These are phyloP conservation scores for Amanita jacksonii DNA, from an alignment of 768 basidiomycete genomes.

Conservation along the genomic window DNA sequence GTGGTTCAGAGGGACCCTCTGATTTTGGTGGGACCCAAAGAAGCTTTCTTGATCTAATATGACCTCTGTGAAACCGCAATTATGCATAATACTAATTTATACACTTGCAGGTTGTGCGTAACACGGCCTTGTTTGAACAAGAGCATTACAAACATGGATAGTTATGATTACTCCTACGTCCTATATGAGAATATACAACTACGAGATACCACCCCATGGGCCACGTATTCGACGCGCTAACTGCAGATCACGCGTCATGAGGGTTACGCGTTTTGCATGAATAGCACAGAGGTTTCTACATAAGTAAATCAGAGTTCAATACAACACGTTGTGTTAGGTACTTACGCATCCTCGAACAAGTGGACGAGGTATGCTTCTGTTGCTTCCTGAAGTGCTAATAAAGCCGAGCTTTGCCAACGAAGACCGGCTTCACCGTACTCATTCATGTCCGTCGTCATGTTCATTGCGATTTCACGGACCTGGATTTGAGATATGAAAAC, in stretches of 20 bases:
- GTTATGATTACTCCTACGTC: too few relatives aligned
- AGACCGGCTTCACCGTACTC: slow-evolving; percentile 50
- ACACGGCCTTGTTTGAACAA: neutral
- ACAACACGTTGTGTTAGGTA: slow-evolving; percentile 16
- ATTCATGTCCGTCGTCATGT: slow-evolving; percentile 76
- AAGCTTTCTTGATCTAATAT: slow-evolving; percentile 89
- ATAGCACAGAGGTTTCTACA: slow-evolving; percentile 90
- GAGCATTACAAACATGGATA: too few relatives aligned
- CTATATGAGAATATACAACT: slow-evolving; percentile 12
- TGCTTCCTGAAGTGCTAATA: slow-evolving; percentile 92
- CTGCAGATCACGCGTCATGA: slow-evolving; percentile 97
- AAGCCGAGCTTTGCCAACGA: slow-evolving; percentile 93
- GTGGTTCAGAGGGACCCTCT: slow-evolving; percentile 67
- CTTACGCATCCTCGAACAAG: slow-evolving; percentile 97
- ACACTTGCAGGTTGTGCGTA: neutral
- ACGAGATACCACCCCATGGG: slow-evolving; percentile 70
- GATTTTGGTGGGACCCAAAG: slow-evolving; percentile 40
- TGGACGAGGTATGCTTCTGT: slow-evolving; percentile 93
- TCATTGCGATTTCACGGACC: slow-evolving; percentile 93
- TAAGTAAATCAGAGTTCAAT: slow-evolving; percentile 8
- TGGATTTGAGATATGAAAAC: slow-evolving; percentile 19
- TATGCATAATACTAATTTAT: neutral
- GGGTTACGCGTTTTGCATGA: slow-evolving; percentile 95
- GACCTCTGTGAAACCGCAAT: slow-evolving; percentile 35
- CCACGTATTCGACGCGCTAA: slow-evolving; percentile 93